Percentiles rank a stretch among this genome's conserved stretches.
Evolutionary conservation across 164 flowering plant genomes (phyloP).

Genomic region (Piper betle): DNA sequence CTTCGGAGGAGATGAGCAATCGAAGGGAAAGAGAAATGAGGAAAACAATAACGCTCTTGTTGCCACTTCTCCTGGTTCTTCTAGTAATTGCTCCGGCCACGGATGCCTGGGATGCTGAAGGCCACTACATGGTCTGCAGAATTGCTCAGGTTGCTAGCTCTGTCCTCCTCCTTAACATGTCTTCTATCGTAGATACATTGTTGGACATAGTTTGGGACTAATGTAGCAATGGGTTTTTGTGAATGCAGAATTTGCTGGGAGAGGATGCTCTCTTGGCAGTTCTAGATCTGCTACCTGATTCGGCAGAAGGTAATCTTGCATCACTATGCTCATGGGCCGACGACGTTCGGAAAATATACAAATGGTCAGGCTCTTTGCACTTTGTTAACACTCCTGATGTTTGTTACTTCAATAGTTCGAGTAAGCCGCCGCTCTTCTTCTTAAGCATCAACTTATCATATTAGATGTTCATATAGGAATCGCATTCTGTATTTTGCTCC

Average conservation of each 20-base stretch:
- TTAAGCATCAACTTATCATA: too few species aligned
- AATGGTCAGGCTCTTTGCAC: constrained; percentile 72
- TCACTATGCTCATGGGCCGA: constrained; percentile 80
- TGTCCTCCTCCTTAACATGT: background rate
- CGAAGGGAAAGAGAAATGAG: too few species aligned
- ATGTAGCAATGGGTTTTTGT: background rate
- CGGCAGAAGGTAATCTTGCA: constrained; percentile 43
- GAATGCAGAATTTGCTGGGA: constrained; percentile 37
- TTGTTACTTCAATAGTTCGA: constrained; percentile 49
- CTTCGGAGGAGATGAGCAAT: too few species aligned
- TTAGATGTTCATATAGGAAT: background rate
- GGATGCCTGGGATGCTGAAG: constrained; percentile 52
- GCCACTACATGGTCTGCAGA: constrained; percentile 43
- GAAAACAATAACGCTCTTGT: background rate
- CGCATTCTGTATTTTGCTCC: background rate
- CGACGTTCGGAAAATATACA: constrained; percentile 42
- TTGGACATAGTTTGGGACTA: background rate
- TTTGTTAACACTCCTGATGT: constrained; percentile 66
- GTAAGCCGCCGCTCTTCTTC: constrained; percentile 13
- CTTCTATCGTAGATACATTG: background rate
- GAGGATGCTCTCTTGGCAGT: constrained; percentile 54
- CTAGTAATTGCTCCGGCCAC: constrained; percentile 7
- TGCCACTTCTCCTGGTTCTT: background rate
- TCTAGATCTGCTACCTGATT: constrained; percentile 41
- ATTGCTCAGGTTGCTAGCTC: constrained; percentile 44